A percentile compares a stretch with the other conserved stretches of the same genome.
phyloP scores from a whole-genome alignment of 805 yeast genomes.

The Cyberlindnera meyerae region DNA sequence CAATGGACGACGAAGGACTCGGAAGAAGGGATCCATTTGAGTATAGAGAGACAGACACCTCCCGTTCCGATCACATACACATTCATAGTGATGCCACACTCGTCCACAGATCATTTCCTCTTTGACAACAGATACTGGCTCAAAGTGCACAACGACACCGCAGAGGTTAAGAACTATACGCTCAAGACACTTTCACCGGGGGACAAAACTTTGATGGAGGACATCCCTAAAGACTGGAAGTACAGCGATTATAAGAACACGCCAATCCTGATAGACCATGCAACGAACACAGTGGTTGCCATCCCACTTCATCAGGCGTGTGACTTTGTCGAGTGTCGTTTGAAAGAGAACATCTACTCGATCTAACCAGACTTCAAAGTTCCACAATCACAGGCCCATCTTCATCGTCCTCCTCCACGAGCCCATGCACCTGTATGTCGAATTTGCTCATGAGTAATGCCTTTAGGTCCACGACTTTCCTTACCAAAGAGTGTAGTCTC shows the following conservation, averaged over 20 bases:
- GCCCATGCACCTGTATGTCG: constrained; percentile 15
- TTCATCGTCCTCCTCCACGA: constrained; percentile 24
- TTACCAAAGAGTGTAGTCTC: constrained; percentile 17
- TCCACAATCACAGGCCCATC: constrained; percentile 24
- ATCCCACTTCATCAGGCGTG: constrained; percentile 10
- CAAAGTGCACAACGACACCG: constrained; percentile 12
- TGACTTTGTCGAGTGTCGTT: constrained; percentile 8
- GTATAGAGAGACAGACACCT: constrained; percentile 19
- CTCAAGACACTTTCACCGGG: constrained; percentile 14
- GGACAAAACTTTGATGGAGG: constrained; percentile 9
- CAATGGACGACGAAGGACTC: constrained; percentile 18
- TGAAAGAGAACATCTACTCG: constrained; percentile 22
- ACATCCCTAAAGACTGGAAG: constrained; percentile 14
- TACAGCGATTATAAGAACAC: constrained; percentile 12
- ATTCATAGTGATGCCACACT: constrained; percentile 11
- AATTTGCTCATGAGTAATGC: constrained; percentile 12
- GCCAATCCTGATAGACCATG: constrained; percentile 19
- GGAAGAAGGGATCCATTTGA: constrained; percentile 2
- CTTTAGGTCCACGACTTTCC: constrained; percentile 12
- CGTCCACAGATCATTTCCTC: constrained; percentile 30
- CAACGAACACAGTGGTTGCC: constrained; percentile 9
- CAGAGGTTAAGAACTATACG: constrained; percentile 6
- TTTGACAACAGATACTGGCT: constrained; percentile 41
- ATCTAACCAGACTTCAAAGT: constrained; percentile 1
- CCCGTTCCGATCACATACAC: constrained; percentile 6